phyloP scores from a whole-genome alignment of 345 rosid genomes.

The Moricandia moricandioides region DNA sequence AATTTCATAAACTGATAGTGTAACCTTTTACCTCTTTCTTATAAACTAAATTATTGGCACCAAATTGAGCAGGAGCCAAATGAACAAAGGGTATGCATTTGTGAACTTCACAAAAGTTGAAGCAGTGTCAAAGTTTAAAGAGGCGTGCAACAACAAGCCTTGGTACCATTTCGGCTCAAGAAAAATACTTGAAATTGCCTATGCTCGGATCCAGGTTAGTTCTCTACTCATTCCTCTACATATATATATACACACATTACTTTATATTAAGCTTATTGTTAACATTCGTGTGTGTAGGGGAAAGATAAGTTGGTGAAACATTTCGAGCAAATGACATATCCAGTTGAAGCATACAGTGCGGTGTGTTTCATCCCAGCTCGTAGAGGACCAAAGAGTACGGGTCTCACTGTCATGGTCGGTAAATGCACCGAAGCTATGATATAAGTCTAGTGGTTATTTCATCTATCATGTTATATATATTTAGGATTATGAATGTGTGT shows the following conservation, averaged over 20 bases:
- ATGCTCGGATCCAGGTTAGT: slow-evolving; percentile 69
- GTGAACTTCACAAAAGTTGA: slow-evolving; percentile 64
- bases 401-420: slow-evolving; percentile 27
- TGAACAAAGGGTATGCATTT: slow-evolving; percentile 79
- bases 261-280: not conserved
- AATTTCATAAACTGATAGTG: not conserved
- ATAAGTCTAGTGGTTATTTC: not conserved
- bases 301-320: slow-evolving; percentile 45
- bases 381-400: slow-evolving; percentile 31
- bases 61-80: slow-evolving; percentile 39
- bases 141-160: slow-evolving; percentile 31
- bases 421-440: not conserved
- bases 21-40: not conserved
- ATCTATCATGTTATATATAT: not conserved
- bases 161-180: slow-evolving; percentile 53
- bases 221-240: not conserved
- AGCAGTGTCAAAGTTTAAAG: slow-evolving; percentile 54
- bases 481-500: not conserved
- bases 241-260: not conserved
- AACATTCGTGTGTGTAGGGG: slow-evolving; percentile 43
- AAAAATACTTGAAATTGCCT: slow-evolving; percentile 50
- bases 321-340: slow-evolving; percentile 43
- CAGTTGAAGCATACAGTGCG: slow-evolving; percentile 50
- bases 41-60: not conserved
- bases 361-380: slow-evolving; percentile 48